phyloP scores from a whole-genome alignment of 371 early-diverging fungal genomes.

The Apophysomyces elegans region DNA sequence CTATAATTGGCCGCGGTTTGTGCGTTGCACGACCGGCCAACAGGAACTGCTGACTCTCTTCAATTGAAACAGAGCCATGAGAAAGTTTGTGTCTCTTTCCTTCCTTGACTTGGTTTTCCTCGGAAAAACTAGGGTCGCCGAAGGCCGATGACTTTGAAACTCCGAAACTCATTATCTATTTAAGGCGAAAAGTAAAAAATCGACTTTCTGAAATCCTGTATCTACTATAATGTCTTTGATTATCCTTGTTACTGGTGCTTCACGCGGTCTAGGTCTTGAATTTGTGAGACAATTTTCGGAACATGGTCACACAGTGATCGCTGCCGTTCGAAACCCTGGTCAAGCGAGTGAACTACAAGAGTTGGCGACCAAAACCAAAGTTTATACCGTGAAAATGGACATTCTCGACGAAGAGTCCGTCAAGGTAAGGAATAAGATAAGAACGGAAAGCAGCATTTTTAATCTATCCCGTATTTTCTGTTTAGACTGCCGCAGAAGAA shows the following conservation, averaged over 20 bases:
- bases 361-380: constrained; percentile 31
- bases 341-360: constrained; percentile 20
- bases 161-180: no score
- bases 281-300: constrained; percentile 40
- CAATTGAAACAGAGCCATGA: no score
- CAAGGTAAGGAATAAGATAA: constrained; percentile 24
- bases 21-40: no score
- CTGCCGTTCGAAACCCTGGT: constrained; percentile 39
- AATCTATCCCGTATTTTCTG: background rate
- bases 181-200: no score
- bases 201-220: no score
- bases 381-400: constrained; percentile 34
- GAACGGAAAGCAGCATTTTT: background rate
- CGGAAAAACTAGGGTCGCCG: no score
- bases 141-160: no score
- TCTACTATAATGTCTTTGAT: constrained; percentile 19
- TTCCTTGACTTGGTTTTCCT: no score
- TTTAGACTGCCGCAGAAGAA: constrained; percentile 26
- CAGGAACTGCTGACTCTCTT: no score
- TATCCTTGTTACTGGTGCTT: constrained; percentile 45
- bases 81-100: no score
- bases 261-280: constrained; percentile 50
- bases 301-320: constrained; percentile 38
- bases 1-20: no score
- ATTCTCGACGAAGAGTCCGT: constrained; percentile 26